Evolutionary conservation across 2,329 filamentous ascomycete species (phyloP).

Genomic region (Ceratocystis smalleyi): DNA sequence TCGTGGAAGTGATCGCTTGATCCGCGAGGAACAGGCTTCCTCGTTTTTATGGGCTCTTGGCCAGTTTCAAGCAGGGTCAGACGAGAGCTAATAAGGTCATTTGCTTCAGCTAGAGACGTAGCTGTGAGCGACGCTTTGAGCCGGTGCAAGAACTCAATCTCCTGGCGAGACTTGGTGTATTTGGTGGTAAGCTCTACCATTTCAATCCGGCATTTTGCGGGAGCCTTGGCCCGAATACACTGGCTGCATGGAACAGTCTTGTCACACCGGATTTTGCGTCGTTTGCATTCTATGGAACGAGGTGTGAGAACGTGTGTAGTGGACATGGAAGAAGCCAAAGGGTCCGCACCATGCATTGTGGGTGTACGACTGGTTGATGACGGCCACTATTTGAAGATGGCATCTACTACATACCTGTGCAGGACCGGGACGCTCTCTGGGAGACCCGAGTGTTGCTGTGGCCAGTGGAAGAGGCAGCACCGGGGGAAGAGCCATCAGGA

Average conservation of each 20-base stretch:
- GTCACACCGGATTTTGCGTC: slow-evolving; percentile 15
- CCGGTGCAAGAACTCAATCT: slow-evolving; percentile 15
- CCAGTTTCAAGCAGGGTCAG: slow-evolving; percentile 14
- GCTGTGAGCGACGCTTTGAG: slow-evolving; percentile 9
- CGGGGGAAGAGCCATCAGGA: background rate
- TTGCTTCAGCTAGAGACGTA: slow-evolving; percentile 7
- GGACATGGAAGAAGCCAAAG: too few species aligned
- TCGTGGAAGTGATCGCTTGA: slow-evolving; percentile 11
- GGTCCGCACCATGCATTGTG: too few species aligned
- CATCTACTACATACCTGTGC: slow-evolving; percentile 7
- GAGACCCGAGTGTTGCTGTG: slow-evolving; percentile 10
- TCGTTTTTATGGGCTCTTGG: slow-evolving; percentile 7
- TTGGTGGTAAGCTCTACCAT: slow-evolving; percentile 16
- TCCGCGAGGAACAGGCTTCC: background rate
- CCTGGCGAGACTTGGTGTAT: slow-evolving; percentile 16
- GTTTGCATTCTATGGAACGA: slow-evolving; percentile 13
- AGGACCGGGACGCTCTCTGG: slow-evolving; percentile 14
- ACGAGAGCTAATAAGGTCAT: slow-evolving; percentile 8
- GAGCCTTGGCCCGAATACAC: slow-evolving; percentile 14
- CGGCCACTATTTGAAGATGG: background rate
- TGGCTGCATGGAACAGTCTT: slow-evolving; percentile 16
- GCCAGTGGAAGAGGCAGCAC: background rate
- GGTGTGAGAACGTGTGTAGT: background rate
- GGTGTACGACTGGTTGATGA: background rate
- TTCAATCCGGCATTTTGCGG: slow-evolving; percentile 12